A percentile compares a stretch with the other conserved stretches of the same genome.
Conservation (phyloP, 1,284 basidiomycete genomes). For the Ustilago cynodontis region DNA sequence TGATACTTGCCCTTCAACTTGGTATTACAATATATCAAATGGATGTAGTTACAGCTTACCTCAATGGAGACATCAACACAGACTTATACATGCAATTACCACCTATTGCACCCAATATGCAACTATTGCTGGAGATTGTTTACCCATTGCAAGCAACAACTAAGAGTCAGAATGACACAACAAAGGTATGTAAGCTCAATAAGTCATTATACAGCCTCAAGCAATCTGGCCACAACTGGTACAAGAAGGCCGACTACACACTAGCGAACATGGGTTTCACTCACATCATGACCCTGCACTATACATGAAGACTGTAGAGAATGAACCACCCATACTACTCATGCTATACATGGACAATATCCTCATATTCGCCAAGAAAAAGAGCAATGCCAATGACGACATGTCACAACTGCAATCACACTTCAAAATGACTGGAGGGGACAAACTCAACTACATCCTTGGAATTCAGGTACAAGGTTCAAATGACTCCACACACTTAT, state of each 20-base stretch:
- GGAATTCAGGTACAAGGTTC: neutral
- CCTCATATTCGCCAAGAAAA: neutral
- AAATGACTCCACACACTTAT: neutral
- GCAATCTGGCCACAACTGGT: conserved; percentile 1
- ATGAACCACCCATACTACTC: neutral
- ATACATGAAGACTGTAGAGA: neutral
- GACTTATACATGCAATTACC: neutral
- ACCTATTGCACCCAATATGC: no score
- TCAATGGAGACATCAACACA: neutral
- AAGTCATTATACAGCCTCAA: neutral
- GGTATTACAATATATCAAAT: neutral
- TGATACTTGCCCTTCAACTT: no score
- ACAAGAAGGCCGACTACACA: neutral
- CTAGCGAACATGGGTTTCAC: neutral
- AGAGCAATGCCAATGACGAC: neutral
- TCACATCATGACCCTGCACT: neutral
- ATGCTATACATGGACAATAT: neutral
- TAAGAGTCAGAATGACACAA: no score
- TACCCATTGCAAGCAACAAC: neutral
- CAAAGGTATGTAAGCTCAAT: no score
- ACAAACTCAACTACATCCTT: neutral
- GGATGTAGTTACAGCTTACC: conserved; percentile 4
- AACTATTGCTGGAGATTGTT: no score
- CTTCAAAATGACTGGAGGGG: neutral
- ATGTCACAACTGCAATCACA: neutral